Conservation (phyloP, 805 yeast species). For the Sugiyamaella marilandica region DNA sequence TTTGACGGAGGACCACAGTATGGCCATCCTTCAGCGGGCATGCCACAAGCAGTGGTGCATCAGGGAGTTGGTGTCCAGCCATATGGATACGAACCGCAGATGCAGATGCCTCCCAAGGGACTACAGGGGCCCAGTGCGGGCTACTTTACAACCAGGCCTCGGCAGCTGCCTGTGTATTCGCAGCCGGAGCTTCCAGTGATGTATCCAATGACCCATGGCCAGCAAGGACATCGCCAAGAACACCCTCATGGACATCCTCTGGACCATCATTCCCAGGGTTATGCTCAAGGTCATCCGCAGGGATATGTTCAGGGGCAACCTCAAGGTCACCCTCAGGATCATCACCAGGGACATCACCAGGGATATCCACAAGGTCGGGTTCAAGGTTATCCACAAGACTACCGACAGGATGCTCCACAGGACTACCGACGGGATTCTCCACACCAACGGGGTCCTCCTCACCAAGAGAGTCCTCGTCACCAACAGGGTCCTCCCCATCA, state of each 20-base stretch:
- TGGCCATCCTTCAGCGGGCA: neutral
- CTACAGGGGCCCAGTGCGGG: slow-evolving; percentile 18
- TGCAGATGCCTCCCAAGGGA: neutral
- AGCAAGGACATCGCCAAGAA: neutral
- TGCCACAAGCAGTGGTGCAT: neutral
- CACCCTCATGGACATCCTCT: slow-evolving; percentile 5
- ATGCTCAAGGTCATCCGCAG: neutral
- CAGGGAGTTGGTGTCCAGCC: neutral
- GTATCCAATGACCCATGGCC: neutral
- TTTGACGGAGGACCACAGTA: neutral
- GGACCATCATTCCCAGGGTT: neutral
- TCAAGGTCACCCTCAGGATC: neutral
- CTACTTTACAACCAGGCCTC: slow-evolving; percentile 18
- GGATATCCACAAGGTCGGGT: no score
- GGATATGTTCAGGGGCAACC: no score
- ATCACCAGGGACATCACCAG: no score
- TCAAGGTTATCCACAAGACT: no score
- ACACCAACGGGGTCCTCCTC: no score
- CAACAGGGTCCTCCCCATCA: no score
- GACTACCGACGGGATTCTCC: no score
- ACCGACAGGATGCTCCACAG: no score
- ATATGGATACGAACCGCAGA: slow-evolving; percentile 1
- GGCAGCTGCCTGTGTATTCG: neutral
- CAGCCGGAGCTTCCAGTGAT: neutral
- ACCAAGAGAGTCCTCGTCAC: no score